Evolutionary conservation across 2,329 filamentous ascomycete species (phyloP).

Genomic region (Scorias spongiosa): DNA sequence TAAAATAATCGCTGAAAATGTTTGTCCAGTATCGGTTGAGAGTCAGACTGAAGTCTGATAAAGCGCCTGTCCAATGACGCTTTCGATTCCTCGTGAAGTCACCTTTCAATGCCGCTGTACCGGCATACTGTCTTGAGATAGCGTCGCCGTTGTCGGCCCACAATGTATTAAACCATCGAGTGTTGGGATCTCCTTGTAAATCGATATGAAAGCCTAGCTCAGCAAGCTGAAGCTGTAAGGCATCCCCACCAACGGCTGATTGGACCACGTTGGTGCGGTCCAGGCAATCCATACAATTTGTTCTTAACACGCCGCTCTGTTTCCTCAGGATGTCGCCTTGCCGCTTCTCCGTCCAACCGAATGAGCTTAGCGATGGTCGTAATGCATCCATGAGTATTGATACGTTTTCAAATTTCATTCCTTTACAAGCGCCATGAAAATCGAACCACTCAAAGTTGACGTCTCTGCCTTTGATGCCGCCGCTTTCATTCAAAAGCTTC

Average conservation of each 20-base stretch:
- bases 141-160: conserved; percentile 98
- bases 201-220: conserved; percentile 62
- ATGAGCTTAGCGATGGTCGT: conserved; percentile 48
- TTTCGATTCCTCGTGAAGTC: conserved; percentile 89
- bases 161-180: conserved; percentile 84
- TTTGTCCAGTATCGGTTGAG: conserved; percentile 68
- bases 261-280: conserved; percentile 94
- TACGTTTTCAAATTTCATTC: conserved; percentile 97
- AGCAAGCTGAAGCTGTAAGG: conserved; percentile 65
- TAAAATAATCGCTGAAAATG: conserved; percentile 95
- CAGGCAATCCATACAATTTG: conserved; percentile 97
- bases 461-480: conserved; percentile 33
- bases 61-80: conserved; percentile 74
- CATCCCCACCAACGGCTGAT: conserved; percentile 72
- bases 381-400: conserved; percentile 60
- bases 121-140: conserved; percentile 89
- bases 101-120: conserved; percentile 87
- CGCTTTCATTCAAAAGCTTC: conserved; percentile 48
- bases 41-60: conserved; percentile 83
- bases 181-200: conserved; percentile 60
- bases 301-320: conserved; percentile 70
- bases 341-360: conserved; percentile 53
- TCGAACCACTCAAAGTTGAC: conserved; percentile 91
- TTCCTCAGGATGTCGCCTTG: conserved; percentile 25
- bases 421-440: conserved; percentile 80